phyloP scores from a whole-genome alignment of 805 yeast genomes.

The Nakazawaea populi region DNA sequence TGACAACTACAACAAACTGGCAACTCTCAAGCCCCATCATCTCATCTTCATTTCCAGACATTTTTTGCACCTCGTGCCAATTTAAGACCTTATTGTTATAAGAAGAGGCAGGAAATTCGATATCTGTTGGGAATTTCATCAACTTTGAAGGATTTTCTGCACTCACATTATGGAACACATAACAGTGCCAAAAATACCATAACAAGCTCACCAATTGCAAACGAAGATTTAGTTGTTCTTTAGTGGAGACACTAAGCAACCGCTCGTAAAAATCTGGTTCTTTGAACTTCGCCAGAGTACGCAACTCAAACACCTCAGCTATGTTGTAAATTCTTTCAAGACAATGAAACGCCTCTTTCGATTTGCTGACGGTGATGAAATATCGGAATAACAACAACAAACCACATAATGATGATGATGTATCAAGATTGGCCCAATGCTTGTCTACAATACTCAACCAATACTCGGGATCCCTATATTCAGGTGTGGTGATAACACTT shows the following conservation, averaged over 20 bases:
- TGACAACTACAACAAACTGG: constrained; percentile 13
- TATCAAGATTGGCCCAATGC: constrained; percentile 24
- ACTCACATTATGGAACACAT: constrained; percentile 25
- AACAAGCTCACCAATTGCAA: constrained; percentile 27
- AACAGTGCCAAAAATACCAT: constrained; percentile 34
- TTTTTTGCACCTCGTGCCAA: background rate
- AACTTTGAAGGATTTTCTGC: constrained; percentile 30
- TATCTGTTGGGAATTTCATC: constrained; percentile 23
- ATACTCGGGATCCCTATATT: constrained; percentile 25
- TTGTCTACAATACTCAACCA: constrained; percentile 31
- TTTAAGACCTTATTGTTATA: background rate
- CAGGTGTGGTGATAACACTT: constrained; percentile 18
- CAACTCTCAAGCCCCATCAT: constrained; percentile 13
- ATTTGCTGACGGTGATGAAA: constrained; percentile 10
- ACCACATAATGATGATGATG: constrained; percentile 8
- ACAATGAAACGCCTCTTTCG: constrained; percentile 23
- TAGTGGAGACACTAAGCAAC: constrained; percentile 21
- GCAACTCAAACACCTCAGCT: constrained; percentile 26
- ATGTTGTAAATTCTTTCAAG: constrained; percentile 30
- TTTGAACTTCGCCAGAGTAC: constrained; percentile 11
- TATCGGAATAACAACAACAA: constrained; percentile 14
- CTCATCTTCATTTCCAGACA: constrained; percentile 16
- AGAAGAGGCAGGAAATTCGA: constrained; percentile 26
- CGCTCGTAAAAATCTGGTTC: constrained; percentile 19
- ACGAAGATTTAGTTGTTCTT: constrained; percentile 26